These are phyloP conservation scores for Pyrenochaeta sp. DNA, from an alignment of 2,329 filamentous ascomycete species.

Conservation along the genomic window DNA sequence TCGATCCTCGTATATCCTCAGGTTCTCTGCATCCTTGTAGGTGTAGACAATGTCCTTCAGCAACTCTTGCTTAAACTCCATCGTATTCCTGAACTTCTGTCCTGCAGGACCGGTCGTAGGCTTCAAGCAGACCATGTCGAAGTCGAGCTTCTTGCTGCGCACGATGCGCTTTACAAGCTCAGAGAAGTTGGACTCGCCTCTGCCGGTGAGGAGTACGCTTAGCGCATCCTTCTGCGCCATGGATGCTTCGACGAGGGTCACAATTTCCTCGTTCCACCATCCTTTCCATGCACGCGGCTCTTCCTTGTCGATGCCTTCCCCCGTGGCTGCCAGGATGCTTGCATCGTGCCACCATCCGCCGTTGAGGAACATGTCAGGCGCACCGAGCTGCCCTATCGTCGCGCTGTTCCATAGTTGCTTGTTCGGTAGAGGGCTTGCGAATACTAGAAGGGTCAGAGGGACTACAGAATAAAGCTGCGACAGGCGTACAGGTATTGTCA, in stretches of 20 bases:
- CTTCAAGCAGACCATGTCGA: conserved; percentile 89
- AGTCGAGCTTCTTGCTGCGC: conserved; percentile 78
- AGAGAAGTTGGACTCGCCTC: conserved; percentile 78
- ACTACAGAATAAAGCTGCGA: conserved; percentile 6
- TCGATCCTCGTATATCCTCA: conserved; percentile 73
- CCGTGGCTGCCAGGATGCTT: conserved; percentile 84
- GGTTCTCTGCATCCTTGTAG: conserved; percentile 82
- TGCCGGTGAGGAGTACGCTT: conserved; percentile 86
- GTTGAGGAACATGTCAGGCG: conserved; percentile 77
- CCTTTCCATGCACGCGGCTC: conserved; percentile 86
- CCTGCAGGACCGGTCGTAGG: conserved; percentile 82
- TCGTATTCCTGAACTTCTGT: conserved; percentile 81
- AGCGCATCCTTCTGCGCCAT: conserved; percentile 85
- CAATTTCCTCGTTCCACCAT: conserved; percentile 96
- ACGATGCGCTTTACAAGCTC: conserved; percentile 84
- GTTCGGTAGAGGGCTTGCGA: conserved; percentile 90
- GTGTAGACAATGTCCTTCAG: conserved; percentile 84
- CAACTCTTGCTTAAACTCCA: conserved; percentile 91
- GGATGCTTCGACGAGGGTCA: conserved; percentile 79
- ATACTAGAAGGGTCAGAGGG: conserved; percentile 66
- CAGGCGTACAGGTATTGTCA: conserved; percentile 83
- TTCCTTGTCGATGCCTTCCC: conserved; percentile 81
- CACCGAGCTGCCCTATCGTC: conserved; percentile 79
- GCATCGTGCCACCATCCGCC: conserved; percentile 98
- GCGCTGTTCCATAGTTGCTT: conserved; percentile 82